These are phyloP conservation scores for Harrya chromipes DNA, from an alignment of 768 basidiomycete species.

Conservation along the genomic window DNA sequence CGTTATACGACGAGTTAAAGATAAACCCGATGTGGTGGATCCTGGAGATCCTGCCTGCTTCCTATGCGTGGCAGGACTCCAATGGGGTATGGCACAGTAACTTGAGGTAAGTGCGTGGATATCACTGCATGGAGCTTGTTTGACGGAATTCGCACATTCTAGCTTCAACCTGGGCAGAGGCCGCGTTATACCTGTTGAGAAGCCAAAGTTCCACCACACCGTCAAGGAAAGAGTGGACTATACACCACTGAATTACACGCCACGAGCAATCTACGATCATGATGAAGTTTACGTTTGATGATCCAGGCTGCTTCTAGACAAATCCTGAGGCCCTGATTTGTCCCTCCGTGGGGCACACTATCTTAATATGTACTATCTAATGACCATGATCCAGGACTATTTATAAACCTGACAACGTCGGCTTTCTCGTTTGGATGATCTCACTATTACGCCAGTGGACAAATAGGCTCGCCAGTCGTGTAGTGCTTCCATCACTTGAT, in stretches of 20 bases:
- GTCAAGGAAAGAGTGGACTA: constrained; percentile 59
- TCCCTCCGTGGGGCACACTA: too few relatives aligned
- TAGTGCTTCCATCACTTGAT: too few relatives aligned
- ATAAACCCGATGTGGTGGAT: constrained; percentile 57
- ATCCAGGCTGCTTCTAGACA: neutral
- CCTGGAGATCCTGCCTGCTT: constrained; percentile 62
- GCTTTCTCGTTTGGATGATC: too few relatives aligned
- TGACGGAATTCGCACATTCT: neutral
- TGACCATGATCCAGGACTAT: too few relatives aligned
- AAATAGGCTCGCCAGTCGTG: too few relatives aligned
- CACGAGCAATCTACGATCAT: constrained; percentile 49
- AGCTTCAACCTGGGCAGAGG: constrained; percentile 54
- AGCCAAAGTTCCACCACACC: constrained; percentile 60
- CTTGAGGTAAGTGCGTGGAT: constrained; percentile 45
- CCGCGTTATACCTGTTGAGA: constrained; percentile 41
- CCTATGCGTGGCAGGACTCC: constrained; percentile 54
- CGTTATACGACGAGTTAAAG: constrained; percentile 52
- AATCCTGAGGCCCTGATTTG: too few relatives aligned
- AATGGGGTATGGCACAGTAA: constrained; percentile 51
- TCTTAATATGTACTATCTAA: too few relatives aligned
- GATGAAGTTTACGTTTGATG: constrained; percentile 45
- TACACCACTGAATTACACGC: constrained; percentile 49
- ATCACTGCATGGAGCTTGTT: neutral
- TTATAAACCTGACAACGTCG: too few relatives aligned
- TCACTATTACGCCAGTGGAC: too few relatives aligned